Percentiles rank a stretch among this genome's conserved stretches.
Conservation (phyloP, 805 yeast genomes). For the Metschnikowia noctiluminum region DNA sequence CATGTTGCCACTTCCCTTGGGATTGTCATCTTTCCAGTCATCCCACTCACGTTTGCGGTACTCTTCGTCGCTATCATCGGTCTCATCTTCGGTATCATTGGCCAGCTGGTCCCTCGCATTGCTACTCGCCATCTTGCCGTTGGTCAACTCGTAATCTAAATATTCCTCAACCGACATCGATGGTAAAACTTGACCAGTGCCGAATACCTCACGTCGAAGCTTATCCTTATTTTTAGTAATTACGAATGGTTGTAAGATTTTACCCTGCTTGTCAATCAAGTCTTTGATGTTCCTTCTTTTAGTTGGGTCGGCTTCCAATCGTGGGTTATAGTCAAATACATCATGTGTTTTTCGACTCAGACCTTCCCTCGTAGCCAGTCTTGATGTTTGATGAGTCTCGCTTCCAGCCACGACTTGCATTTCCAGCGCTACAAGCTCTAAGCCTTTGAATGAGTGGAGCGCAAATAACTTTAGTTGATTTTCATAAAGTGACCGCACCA, state of each 20-base stretch:
- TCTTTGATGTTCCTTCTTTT: slow-evolving; percentile 23
- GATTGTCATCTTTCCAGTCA: slow-evolving; percentile 81
- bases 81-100: slow-evolving; percentile 45
- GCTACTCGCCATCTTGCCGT: slow-evolving; percentile 71
- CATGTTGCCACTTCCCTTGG: slow-evolving; percentile 89
- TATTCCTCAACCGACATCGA: slow-evolving; percentile 94
- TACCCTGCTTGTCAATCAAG: slow-evolving; percentile 67
- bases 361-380: slow-evolving; percentile 18
- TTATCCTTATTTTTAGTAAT: slow-evolving; percentile 55
- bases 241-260: slow-evolving; percentile 80
- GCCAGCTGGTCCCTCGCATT: slow-evolving; percentile 30
- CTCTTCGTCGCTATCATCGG: slow-evolving; percentile 67
- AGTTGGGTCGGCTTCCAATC: slow-evolving; percentile 50
- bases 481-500: slow-evolving; percentile 50
- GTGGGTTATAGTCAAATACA: slow-evolving; percentile 59
- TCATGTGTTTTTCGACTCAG: slow-evolving; percentile 9
- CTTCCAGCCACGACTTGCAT: slow-evolving; percentile 50
- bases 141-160: slow-evolving; percentile 76
- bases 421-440: slow-evolving; percentile 66
- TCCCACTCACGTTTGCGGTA: slow-evolving; percentile 87
- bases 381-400: neutral
- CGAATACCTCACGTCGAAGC: slow-evolving; percentile 64
- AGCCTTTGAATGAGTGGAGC: slow-evolving; percentile 49
- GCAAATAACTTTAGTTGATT: slow-evolving; percentile 54
- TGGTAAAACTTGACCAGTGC: slow-evolving; percentile 90